Base-by-base conservation (phyloP, 2,329 filamentous ascomycete species). In the Sporothrix dimorphospora region DNA sequence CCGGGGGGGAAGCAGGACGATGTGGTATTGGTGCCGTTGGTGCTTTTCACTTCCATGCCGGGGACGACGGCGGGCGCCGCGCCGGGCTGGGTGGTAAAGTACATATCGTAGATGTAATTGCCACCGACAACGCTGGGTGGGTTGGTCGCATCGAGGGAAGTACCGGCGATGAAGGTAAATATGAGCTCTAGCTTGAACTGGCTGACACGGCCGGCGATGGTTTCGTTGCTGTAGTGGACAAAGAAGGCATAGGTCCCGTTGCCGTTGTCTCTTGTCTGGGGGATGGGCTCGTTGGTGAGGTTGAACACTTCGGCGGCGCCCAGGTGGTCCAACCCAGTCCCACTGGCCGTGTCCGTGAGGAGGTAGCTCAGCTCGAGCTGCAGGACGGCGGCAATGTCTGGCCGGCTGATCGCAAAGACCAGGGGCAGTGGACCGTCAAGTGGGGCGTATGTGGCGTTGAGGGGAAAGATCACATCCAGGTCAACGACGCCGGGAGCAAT, bases 371-470 rank as follows among this genome's bases (percentile, higher is more conserved):
- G 16, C 14, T 16, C 19, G 27, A 61, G 57, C 30, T 61, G 27
- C 27, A 61, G 57, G n/a, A 40, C 12, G 19, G 57, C 19, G 16
- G 57, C 57, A 61, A n/a, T 19, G 57, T 61, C 27, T 21, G 57
- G 57, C 30, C 57, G 57, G 57, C 34, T 61, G n/a, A 61, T 1
- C 16, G 27, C 57, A 61, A 61, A 61, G 57, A 61, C 57, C 38
- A 61, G 38, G 57, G 57, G 57, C 27, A 61, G 19, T 12, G 57
- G 57, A 4, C 57, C 57, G 57, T 34, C 34, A 6, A 61, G n/a
- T 8, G 57, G 57, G 57, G 57, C 57, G 57, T 61, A 61, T 21
- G 57, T 61, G 57, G 11, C 30, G 57, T 61, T 61, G 57, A 61
- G 57, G 57, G 34, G 57, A 30, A 61, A 61, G 27, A 61, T 30